A percentile compares a stretch with the other conserved stretches of the same genome.
Evolutionary conservation across 768 basidiomycete species (phyloP).

Genomic region (Clitopilus passeckerianus): DNA sequence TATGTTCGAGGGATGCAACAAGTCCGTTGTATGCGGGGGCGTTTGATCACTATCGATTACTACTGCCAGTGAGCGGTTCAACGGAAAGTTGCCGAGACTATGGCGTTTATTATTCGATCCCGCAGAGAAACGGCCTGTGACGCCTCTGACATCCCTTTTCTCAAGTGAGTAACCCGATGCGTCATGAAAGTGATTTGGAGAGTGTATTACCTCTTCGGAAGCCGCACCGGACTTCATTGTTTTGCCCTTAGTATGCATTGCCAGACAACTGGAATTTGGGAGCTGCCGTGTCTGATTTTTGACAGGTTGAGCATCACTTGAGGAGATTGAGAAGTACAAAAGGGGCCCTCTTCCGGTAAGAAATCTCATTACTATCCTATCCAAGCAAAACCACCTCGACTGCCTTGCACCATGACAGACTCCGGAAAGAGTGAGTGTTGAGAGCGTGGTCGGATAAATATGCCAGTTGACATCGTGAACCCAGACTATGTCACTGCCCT

Average conservation of each 20-base stretch:
- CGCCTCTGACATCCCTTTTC: not conserved
- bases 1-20: not conserved
- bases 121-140: not conserved
- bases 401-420: not conserved
- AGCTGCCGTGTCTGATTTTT: conserved; percentile 4
- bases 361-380: not conserved
- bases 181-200: not conserved
- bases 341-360: conserved; percentile 1
- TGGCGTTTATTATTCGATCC: not conserved
- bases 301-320: conserved; percentile 1
- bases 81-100: not conserved
- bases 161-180: not conserved
- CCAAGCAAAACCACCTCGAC: not conserved
- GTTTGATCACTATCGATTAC: not conserved
- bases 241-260: not conserved
- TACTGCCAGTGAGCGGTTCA: no score
- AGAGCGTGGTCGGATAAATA: not conserved
- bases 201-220: not conserved
- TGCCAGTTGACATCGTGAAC: conserved; percentile 1
- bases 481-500: conserved; percentile 25
- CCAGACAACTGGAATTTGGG: conserved; percentile 6
- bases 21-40: not conserved
- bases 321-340: conserved; percentile 11
- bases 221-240: not conserved
- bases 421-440: conserved; percentile 12